Base-by-base conservation (phyloP, 176 grass and related monocot species). In the Triticum dicoccoides region DNA sequence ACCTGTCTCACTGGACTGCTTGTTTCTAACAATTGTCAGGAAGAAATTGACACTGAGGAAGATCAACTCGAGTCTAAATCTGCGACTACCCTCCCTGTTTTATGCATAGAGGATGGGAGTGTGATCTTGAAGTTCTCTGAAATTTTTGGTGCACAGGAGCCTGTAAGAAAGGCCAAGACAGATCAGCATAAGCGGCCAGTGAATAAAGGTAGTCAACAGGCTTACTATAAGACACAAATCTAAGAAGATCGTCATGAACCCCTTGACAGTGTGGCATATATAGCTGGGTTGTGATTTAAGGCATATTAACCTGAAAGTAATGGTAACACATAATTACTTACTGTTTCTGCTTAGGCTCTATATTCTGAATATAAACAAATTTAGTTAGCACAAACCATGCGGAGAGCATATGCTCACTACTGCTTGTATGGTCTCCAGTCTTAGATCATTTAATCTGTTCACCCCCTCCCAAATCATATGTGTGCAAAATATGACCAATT, bases 121-220 rank as follows among this genome's bases (percentile, higher is more conserved):
- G 92, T 88, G 58, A 95, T 98, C 65, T 83, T 98, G 82, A 98
- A 68, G 83, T 98, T 98, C 86, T 92, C 97, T 82, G 97, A 98
- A 89, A 96, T 98, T 82, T 98, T 98, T 89, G 93, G 97, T 77
- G 84, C 86, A 25, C 90, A 92, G 65, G 97, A 92, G 37, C 87
- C 92, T 90, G 54, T 78, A 80, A 96, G 83, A 87, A 95, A 91
- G 85, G 81, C 68, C 41, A 96, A 82, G 73, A 92, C 87, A 21
- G 86, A 88, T 76, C 86, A 80, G 76, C 91, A 89, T 73, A 90
- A 87, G 65, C 80, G 37, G 44, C 75, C 89, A 69, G 66, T 84
- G 78, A 92, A 90, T 87, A 98, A 92, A 94, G 90, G 92, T 94
- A 84, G 83, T 38, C 17, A 86, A 47, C 65, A 71, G 42, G 59